phyloP scores from a whole-genome alignment of 1,284 basidiomycete genomes.

The Pholiota adiposa region DNA sequence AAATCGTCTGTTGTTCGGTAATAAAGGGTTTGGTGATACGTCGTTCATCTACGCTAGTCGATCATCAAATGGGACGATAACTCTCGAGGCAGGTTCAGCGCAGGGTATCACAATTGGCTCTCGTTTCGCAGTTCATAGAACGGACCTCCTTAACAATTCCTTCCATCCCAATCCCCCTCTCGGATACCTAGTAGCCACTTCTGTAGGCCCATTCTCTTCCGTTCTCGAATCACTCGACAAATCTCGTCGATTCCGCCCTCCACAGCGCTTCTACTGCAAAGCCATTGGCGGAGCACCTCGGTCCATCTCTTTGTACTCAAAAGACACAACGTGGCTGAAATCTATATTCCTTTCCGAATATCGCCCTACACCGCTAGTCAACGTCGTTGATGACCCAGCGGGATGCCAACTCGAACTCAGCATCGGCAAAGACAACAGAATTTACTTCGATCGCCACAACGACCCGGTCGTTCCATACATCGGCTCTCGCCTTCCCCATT shows the following conservation, averaged over 20 bases:
- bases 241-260: slow-evolving; percentile 9
- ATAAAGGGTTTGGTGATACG: slow-evolving; percentile 24
- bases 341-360: slow-evolving; percentile 20
- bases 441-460: slow-evolving; percentile 29
- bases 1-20: slow-evolving; percentile 34
- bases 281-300: slow-evolving; percentile 17
- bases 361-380: slow-evolving; percentile 12
- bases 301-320: slow-evolving; percentile 25
- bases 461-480: slow-evolving; percentile 25
- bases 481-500: slow-evolving; percentile 22
- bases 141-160: slow-evolving; percentile 24
- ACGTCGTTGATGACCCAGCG: slow-evolving; percentile 16
- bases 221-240: slow-evolving; percentile 10
- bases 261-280: slow-evolving; percentile 28
- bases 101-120: slow-evolving; percentile 32
- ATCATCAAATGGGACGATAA: slow-evolving; percentile 14
- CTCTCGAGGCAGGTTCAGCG: slow-evolving; percentile 30
- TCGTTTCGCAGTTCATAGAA: slow-evolving; percentile 25
- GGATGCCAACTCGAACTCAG: slow-evolving; percentile 26
- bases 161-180: slow-evolving; percentile 23
- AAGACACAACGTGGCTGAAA: slow-evolving; percentile 29
- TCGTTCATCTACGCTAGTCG: slow-evolving; percentile 27
- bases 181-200: slow-evolving; percentile 23
- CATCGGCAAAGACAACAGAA: slow-evolving; percentile 17
- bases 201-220: slow-evolving; percentile 26